These are phyloP conservation scores for Tetrapisispora phaffii DNA, from an alignment of 805 yeast genomes.

Conservation along the genomic window DNA sequence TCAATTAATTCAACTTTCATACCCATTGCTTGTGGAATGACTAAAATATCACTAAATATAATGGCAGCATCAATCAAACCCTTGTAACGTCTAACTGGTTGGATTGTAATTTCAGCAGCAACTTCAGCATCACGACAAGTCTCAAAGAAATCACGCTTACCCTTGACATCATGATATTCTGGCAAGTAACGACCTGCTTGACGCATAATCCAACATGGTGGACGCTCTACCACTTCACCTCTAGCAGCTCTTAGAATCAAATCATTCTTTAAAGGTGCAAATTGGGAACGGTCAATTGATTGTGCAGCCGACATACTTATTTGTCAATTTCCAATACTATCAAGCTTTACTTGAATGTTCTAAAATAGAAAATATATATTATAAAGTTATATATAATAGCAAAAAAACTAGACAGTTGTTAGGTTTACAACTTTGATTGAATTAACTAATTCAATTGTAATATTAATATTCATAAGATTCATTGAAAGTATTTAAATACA, in stretches of 20 bases:
- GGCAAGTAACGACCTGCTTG: conserved; percentile 94
- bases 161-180: conserved; percentile 86
- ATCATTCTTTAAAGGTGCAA: conserved; percentile 80
- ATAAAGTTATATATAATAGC: no score
- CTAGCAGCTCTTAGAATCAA: conserved; percentile 83
- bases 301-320: not conserved
- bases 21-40: conserved; percentile 97
- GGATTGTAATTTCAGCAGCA: conserved; percentile 90
- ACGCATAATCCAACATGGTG: conserved; percentile 97
- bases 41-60: conserved; percentile 89
- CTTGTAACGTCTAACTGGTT: conserved; percentile 82
- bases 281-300: conserved; percentile 25
- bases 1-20: conserved; percentile 90
- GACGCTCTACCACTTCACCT: conserved; percentile 87
- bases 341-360: no score
- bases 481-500: no score
- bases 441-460: no score
- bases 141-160: conserved; percentile 78
- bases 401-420: no score
- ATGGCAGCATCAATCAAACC: conserved; percentile 95
- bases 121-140: conserved; percentile 92
- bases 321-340: no score
- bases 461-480: no score
- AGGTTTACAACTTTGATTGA: no score
- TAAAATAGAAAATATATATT: no score